Percentiles rank a stretch among this genome's conserved stretches.
phyloP scores from a whole-genome alignment of 2,329 filamentous ascomycete species.

The Septoria petroselini region DNA sequence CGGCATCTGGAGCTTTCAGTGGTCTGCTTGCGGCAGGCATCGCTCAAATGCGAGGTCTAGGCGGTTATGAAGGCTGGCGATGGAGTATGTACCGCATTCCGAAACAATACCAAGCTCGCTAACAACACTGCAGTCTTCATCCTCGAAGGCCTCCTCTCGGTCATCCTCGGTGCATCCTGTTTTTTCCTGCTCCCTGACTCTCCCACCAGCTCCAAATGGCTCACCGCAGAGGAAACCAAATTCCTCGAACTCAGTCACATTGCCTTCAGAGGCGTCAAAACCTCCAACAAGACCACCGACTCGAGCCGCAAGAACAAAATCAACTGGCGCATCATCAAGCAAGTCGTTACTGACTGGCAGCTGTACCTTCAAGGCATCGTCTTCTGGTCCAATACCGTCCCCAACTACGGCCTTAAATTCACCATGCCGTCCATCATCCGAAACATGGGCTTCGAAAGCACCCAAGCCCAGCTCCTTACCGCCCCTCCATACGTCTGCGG shows the following conservation, averaged over 20 bases:
- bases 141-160: slow-evolving; percentile 56
- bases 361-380: slow-evolving; percentile 29
- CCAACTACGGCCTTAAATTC: slow-evolving; percentile 38
- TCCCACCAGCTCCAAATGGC: slow-evolving; percentile 52
- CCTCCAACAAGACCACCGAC: slow-evolving; percentile 18
- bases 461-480: slow-evolving; percentile 30
- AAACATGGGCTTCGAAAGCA: slow-evolving; percentile 26
- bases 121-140: slow-evolving; percentile 15
- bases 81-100: slow-evolving; percentile 42
- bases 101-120: neutral
- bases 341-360: slow-evolving; percentile 29
- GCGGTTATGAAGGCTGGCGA: slow-evolving; percentile 42
- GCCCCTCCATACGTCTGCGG: slow-evolving; percentile 36
- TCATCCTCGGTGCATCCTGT: slow-evolving; percentile 51
- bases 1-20: slow-evolving; percentile 28
- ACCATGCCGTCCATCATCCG: slow-evolving; percentile 51
- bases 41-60: slow-evolving; percentile 40
- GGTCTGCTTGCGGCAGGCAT: slow-evolving; percentile 29
- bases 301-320: slow-evolving; percentile 45
- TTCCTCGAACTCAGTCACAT: slow-evolving; percentile 62
- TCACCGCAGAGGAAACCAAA: slow-evolving; percentile 65
- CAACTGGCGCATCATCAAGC: slow-evolving; percentile 35
- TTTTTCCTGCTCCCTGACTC: slow-evolving; percentile 53
- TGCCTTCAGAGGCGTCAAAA: slow-evolving; percentile 49
- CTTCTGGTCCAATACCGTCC: slow-evolving; percentile 29